A percentile compares a stretch with the other conserved stretches of the same genome.
Conservation (phyloP, 352 stramenopile genomes). For the Peronospora farinosa region DNA sequence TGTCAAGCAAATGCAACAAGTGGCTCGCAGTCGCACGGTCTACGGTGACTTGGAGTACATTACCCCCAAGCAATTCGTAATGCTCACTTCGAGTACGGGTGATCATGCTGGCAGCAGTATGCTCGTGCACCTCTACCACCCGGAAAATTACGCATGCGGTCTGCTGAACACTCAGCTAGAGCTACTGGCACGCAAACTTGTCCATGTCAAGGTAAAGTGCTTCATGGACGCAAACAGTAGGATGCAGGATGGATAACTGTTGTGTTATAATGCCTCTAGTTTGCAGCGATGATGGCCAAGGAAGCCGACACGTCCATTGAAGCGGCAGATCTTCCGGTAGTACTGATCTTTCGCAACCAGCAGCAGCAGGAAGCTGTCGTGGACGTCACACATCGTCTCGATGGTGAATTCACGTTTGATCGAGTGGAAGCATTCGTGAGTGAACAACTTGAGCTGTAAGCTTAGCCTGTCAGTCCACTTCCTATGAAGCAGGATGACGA, state of each 20-base stretch:
- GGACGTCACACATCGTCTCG: slow-evolving; percentile 43
- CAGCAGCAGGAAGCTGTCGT: slow-evolving; percentile 57
- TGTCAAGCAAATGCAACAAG: slow-evolving; percentile 57
- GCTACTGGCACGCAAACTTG: slow-evolving; percentile 42
- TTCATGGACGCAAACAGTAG: background rate
- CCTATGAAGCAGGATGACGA: slow-evolving; percentile 3
- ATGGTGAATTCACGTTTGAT: slow-evolving; percentile 60
- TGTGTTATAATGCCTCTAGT: slow-evolving; percentile 20
- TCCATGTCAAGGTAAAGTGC: slow-evolving; percentile 50
- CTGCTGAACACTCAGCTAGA: slow-evolving; percentile 66
- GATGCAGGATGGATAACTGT: background rate
- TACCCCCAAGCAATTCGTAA: slow-evolving; percentile 50
- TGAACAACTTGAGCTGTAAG: slow-evolving; percentile 26
- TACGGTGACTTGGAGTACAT: slow-evolving; percentile 61
- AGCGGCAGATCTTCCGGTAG: slow-evolving; percentile 54
- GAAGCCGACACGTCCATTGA: slow-evolving; percentile 66
- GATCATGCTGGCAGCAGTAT: slow-evolving; percentile 15
- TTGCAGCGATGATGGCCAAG: slow-evolving; percentile 50
- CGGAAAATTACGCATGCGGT: slow-evolving; percentile 64
- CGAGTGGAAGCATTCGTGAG: slow-evolving; percentile 36
- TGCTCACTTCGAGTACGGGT: slow-evolving; percentile 24
- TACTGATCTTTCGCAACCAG: slow-evolving; percentile 56
- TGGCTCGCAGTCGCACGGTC: slow-evolving; percentile 23
- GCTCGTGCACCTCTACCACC: slow-evolving; percentile 62
- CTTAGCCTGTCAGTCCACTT: slow-evolving; percentile 3